A percentile compares a stretch with the other conserved stretches of the same genome.
These are phyloP conservation scores for Chalaropsis ovoidea DNA, from an alignment of 2,329 filamentous ascomycete species.

Conservation along the genomic window DNA sequence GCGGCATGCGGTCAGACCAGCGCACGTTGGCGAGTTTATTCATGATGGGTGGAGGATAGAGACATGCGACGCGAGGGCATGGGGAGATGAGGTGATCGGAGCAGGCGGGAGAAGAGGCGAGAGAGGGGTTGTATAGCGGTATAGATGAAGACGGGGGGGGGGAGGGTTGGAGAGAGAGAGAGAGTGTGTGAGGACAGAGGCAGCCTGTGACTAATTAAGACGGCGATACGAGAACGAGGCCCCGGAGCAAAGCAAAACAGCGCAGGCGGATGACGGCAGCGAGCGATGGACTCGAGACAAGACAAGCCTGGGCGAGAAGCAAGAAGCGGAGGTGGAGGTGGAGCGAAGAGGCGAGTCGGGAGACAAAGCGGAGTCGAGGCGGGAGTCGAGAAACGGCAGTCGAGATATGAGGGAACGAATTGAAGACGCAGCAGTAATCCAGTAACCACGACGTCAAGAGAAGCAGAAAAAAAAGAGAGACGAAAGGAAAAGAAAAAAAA, in stretches of 20 bases:
- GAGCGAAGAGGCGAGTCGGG: too few relatives aligned
- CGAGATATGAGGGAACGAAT: slow-evolving; percentile 25
- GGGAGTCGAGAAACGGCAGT: slow-evolving; percentile 24
- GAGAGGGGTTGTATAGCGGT: slow-evolving; percentile 16
- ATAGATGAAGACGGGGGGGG: neutral
- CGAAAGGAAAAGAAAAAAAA: slow-evolving; percentile 29
- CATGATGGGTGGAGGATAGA: slow-evolving; percentile 40
- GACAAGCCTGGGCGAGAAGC: slow-evolving; percentile 27
- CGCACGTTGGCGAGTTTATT: slow-evolving; percentile 63
- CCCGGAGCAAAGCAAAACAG: too few relatives aligned
- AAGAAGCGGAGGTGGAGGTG: slow-evolving; percentile 25
- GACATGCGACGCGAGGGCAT: slow-evolving; percentile 21
- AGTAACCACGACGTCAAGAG: slow-evolving; percentile 22
- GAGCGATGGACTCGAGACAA: slow-evolving; percentile 10
- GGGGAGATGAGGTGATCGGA: neutral
- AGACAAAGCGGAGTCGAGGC: neutral
- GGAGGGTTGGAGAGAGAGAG: too few relatives aligned
- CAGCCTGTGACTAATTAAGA: neutral
- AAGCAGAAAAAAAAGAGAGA: slow-evolving; percentile 27
- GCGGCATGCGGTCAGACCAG: slow-evolving; percentile 56
- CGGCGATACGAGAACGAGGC: neutral
- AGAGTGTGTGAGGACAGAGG: slow-evolving; percentile 4
- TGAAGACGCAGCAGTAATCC: slow-evolving; percentile 24
- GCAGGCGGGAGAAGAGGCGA: neutral
- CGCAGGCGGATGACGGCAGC: slow-evolving; percentile 27